Base-by-base conservation (phyloP, 176 grass and related monocot genomes). In the Oryza longistaminata region DNA sequence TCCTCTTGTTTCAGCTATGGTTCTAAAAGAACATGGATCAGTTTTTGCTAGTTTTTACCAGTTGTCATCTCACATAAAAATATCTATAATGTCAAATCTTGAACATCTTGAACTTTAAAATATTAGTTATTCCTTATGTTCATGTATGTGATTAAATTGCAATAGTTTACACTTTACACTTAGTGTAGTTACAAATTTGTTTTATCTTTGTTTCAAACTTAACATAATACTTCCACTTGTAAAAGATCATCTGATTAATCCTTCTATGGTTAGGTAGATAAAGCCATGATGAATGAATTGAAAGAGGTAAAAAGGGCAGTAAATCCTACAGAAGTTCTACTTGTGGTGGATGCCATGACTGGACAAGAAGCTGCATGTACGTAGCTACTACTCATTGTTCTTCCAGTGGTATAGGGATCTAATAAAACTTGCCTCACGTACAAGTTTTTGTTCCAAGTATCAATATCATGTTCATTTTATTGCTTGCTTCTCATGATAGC, bases 301-400 rank as follows among this genome's bases (percentile, higher is more conserved):
- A 95, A 95, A 79, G 90, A 95, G 89, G 93, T 95, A 64, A 95
- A 95, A 80, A 52, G 80, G 48, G 83, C 76, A 27, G 79, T 95
- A 25, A 93, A 93, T 93, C 93, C 93, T 73, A 91, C 90, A 1
- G 93, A 95, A 92, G 88, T 92, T 82, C 85, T 95, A 50, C 87
- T 95, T 82, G 93, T 95, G 12, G 93, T 95, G 61, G 93, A 95
- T 91, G 93, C 93, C 76, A 95, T 95, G 93, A 95, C 93, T 85
- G 93, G 93, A 11, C 90, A 92, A 80, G 90, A 92, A 92, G 90
- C 90, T 75, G 87, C 90, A 42, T 87, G 90, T 92, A 80, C 58
- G 9, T 39, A 43, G 7, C 26, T 6, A 2, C 24, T 19, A 27
- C 25, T 84, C 65, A 16, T 75, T 83, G 25, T 40, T 66, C 39